Base-by-base conservation (phyloP, 2,329 filamentous ascomycete species). In the Didymella keratinophila region DNA sequence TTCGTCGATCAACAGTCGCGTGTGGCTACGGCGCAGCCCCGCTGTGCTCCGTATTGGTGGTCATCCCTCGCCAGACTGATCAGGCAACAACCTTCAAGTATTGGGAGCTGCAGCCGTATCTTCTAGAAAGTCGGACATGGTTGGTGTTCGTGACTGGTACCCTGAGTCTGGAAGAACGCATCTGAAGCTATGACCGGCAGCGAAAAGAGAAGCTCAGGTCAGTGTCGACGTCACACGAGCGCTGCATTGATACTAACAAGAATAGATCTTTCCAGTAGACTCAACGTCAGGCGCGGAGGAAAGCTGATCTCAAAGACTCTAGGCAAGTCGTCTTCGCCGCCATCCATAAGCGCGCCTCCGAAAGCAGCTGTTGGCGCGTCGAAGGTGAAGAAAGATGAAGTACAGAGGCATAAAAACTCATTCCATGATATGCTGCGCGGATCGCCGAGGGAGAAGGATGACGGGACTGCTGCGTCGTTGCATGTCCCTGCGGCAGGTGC, bases 181-280 rank as follows among this genome's bases (percentile, higher is more conserved):
- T 46, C 56, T 27, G 28, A 51, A 61, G 43, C 51, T 53, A 74
- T 75, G 73, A 66, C 71, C 18, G 63, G 63, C 43, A 63, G 64
- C 43, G 70, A 72, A 57, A 71, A 66, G 62, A 75, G 70, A 60
- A 62, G 60, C 46, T 60, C 68, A 64, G 73, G 73, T 75, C 66
- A 48, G 63, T 58, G 53, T 52, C 44, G 20, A 48, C 18, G 28
- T 56, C 56, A 41, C 46, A 50, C 39, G 41, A 46, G 27, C 39
- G 28, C 41, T 41, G 27, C 49, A 37, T 43, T 27, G 23, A 23
- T 46, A 30, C 58, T 65, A 23, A 63, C 58, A 27, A 14, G 2
- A 36, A 42, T 47, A 71, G 72, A 73, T 45, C 48, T 70, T 30
- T 64, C 73, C 5, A 64, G 58, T 43, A 68, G 71, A 42, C 59